Evolutionary conservation across 1,284 basidiomycete genomes (phyloP).

Genomic region (Trichosporon ovoides): DNA sequence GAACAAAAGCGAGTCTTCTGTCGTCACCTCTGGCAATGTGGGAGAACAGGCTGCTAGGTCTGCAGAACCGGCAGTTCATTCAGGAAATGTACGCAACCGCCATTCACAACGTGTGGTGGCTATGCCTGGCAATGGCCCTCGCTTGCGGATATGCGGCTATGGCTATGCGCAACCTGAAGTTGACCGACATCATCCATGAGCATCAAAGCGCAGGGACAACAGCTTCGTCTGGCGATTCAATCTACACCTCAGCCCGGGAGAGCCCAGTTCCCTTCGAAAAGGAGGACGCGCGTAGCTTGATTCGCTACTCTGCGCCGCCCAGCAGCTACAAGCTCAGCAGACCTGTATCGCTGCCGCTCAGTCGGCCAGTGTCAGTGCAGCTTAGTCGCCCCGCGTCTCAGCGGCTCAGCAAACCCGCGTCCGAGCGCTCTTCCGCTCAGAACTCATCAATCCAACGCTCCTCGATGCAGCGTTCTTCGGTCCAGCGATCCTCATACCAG

Average conservation of each 20-base stretch:
- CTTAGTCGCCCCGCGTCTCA: neutral
- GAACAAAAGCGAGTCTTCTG: constrained; percentile 7
- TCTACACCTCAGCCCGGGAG: neutral
- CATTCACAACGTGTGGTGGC: constrained; percentile 22
- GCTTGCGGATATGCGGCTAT: neutral
- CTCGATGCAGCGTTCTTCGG: neutral
- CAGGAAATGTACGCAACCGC: constrained; percentile 20
- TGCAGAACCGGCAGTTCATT: constrained; percentile 3
- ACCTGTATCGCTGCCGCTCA: neutral
- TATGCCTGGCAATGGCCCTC: constrained; percentile 1
- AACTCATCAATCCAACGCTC: neutral
- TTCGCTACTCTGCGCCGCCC: neutral
- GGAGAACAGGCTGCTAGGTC: neutral
- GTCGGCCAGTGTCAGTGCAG: too few species aligned
- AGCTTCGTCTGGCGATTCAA: neutral
- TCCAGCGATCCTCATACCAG: neutral
- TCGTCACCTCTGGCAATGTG: constrained; percentile 21
- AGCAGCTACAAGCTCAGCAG: neutral
- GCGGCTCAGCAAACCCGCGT: neutral
- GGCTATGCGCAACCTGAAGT: neutral
- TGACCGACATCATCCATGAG: neutral
- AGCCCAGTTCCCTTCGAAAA: neutral
- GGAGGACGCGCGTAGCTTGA: neutral
- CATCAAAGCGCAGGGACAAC: neutral
- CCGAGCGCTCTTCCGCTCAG: neutral